Conservation (phyloP, 352 stramenopile species). For the Phytophthora foliorum region DNA sequence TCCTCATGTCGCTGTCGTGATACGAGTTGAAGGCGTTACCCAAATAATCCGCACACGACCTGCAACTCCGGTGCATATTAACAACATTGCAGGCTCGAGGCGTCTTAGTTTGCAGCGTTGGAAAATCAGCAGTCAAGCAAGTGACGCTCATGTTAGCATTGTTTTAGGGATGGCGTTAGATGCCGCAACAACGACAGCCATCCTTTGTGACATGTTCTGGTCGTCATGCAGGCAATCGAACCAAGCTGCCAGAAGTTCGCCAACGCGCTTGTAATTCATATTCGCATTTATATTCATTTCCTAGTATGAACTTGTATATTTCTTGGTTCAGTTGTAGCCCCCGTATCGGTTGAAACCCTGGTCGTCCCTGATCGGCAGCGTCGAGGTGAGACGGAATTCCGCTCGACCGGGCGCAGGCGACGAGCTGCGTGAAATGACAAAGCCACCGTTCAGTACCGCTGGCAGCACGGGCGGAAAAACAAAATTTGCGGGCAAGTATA, state of each 20-base stretch:
- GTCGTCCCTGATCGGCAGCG: constrained; percentile 21
- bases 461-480: background rate
- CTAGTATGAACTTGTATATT: constrained; percentile 26
- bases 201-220: background rate
- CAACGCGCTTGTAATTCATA: constrained; percentile 5
- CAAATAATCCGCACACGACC: background rate
- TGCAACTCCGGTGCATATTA: background rate
- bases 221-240: background rate
- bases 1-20: constrained; percentile 19
- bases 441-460: constrained; percentile 12
- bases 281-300: constrained; percentile 24
- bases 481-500: constrained; percentile 8
- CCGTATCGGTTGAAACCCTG: constrained; percentile 33
- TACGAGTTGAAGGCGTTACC: background rate
- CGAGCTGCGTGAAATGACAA: constrained; percentile 23
- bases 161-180: no score
- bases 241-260: no score
- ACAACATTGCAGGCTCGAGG: background rate
- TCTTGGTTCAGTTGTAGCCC: constrained; percentile 22
- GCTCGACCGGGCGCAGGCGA: constrained; percentile 36
- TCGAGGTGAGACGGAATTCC: constrained; percentile 33
- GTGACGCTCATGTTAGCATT: no score
- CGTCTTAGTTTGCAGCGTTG: background rate
- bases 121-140: no score
- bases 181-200: no score